Evolutionary conservation across 2,329 filamentous ascomycete genomes (phyloP).

Genomic region (Calonectria naviculata): DNA sequence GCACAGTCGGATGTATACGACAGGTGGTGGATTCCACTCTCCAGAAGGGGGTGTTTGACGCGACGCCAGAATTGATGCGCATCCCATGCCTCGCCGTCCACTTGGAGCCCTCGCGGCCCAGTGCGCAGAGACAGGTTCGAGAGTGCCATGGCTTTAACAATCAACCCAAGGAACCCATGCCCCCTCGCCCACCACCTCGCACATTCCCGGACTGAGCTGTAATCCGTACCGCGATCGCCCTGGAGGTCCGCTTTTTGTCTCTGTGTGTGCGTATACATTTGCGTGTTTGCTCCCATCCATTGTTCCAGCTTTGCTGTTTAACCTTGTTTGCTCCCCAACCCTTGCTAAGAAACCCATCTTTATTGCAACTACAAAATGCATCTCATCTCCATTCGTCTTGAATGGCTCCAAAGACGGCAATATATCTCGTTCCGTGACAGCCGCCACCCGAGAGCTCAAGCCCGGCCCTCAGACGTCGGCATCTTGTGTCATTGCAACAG

Average conservation of each 20-base stretch:
- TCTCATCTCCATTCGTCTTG: neutral
- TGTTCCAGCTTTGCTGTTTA: neutral
- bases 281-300: neutral
- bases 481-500: neutral
- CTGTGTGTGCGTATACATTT: neutral
- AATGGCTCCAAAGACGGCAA: neutral
- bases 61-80: neutral
- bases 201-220: neutral
- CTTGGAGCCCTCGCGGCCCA: neutral
- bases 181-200: neutral
- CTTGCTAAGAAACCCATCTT: neutral
- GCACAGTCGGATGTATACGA: neutral
- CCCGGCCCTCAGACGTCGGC: neutral
- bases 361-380: neutral
- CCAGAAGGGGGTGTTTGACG: neutral
- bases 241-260: neutral
- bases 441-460: neutral
- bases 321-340: neutral
- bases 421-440: neutral
- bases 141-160: neutral
- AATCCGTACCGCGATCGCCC: neutral
- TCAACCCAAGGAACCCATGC: neutral
- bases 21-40: neutral
- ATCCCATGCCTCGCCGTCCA: neutral
- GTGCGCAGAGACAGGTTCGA: neutral